These are phyloP conservation scores for Cucurbita maxima DNA, from an alignment of 306 rosid genomes.

Conservation along the genomic window DNA sequence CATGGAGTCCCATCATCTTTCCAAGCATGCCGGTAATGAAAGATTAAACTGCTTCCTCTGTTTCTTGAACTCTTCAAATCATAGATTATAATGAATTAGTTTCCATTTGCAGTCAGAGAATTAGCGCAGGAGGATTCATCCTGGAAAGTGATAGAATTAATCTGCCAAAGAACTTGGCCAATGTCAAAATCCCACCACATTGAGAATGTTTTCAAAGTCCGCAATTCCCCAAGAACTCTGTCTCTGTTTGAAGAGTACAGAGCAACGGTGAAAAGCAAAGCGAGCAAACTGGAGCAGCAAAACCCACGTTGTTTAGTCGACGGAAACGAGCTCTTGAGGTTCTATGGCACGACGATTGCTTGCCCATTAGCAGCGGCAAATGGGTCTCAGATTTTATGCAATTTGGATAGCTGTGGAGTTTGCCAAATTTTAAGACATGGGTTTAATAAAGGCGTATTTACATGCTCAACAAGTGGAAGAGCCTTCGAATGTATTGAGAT, in stretches of 20 bases:
- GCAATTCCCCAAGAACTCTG: constrained; percentile 21
- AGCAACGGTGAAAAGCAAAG: constrained; percentile 32
- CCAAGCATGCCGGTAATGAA: constrained; percentile 31
- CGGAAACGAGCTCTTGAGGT: constrained; percentile 60
- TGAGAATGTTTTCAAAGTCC: constrained; percentile 38
- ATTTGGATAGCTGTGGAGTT: constrained; percentile 23
- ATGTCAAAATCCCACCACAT: constrained; percentile 13
- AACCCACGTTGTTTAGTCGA: constrained; percentile 48
- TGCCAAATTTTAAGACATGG: constrained; percentile 45
- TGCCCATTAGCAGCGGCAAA: constrained; percentile 39
- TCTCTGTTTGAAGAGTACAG: constrained; percentile 42
- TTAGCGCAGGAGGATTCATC: constrained; percentile 30
- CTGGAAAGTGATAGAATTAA: constrained; percentile 33
- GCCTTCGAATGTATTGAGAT: constrained; percentile 23
- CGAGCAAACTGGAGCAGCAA: constrained; percentile 17
- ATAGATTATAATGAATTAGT: not conserved
- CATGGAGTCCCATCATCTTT: not conserved
- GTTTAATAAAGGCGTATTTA: constrained; percentile 21
- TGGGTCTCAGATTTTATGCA: constrained; percentile 24
- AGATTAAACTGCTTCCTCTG: not conserved
- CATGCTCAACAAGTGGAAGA: constrained; percentile 28
- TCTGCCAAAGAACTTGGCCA: constrained; percentile 25
- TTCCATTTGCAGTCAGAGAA: constrained; percentile 23
- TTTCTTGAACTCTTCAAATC: not conserved
- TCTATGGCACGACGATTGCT: constrained; percentile 42